Conservation (phyloP, 306 rosid genomes). For the Cucurbita argyrosperma region DNA sequence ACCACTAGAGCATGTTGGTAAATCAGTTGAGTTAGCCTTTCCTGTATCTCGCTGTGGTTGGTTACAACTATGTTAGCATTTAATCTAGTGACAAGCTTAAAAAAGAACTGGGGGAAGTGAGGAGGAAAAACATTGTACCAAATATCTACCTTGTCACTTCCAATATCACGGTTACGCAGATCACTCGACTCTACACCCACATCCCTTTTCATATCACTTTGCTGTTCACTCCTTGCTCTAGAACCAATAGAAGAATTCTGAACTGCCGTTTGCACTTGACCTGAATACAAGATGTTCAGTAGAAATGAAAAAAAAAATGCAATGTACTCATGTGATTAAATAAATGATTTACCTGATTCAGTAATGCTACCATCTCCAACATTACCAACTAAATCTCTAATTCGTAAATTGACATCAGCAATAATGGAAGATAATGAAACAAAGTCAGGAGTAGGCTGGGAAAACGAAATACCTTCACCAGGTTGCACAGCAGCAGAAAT, state of each 20-base stretch:
- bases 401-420: slow-evolving; percentile 39
- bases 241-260: slow-evolving; percentile 34
- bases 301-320: background rate
- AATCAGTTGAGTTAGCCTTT: slow-evolving; percentile 13
- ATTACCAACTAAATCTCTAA: slow-evolving; percentile 38
- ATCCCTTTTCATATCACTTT: slow-evolving; percentile 17
- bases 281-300: slow-evolving; percentile 25
- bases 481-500: slow-evolving; percentile 24
- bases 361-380: slow-evolving; percentile 32
- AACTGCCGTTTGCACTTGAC: slow-evolving; percentile 26
- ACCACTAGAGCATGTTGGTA: slow-evolving; percentile 38
- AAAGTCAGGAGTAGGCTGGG: slow-evolving; percentile 43
- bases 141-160: background rate
- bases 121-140: background rate
- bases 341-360: slow-evolving; percentile 34
- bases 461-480: slow-evolving; percentile 38
- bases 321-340: background rate
- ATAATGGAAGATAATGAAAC: slow-evolving; percentile 40
- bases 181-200: slow-evolving; percentile 14
- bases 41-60: slow-evolving; percentile 6
- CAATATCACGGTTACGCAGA: background rate
- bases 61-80: background rate
- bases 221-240: slow-evolving; percentile 36
- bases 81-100: background rate
- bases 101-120: background rate